Percentiles rank a stretch among this genome's conserved stretches.
These are phyloP conservation scores for Yarrowia sp. DNA, from an alignment of 805 yeast genomes.

Conservation along the genomic window DNA sequence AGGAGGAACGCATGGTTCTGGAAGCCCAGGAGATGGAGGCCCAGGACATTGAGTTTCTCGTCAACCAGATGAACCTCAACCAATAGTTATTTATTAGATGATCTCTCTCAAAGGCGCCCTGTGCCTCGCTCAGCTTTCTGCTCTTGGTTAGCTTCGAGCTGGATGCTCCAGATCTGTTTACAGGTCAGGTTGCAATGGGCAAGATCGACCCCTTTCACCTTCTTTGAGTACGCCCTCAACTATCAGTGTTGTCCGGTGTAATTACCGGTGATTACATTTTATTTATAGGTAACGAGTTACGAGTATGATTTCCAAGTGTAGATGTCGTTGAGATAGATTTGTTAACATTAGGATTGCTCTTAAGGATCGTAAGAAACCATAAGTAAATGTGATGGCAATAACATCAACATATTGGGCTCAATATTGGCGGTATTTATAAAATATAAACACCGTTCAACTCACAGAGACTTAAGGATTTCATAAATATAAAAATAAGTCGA, in stretches of 20 bases:
- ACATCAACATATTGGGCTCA: too few species aligned
- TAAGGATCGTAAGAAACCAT: too few species aligned
- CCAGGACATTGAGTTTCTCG: slow-evolving; percentile 12
- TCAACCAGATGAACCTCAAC: slow-evolving; percentile 17
- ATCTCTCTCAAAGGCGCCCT: neutral
- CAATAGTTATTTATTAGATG: neutral
- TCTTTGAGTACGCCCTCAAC: slow-evolving; percentile 27
- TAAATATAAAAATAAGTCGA: too few species aligned
- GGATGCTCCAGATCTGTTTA: neutral
- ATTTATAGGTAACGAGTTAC: slow-evolving; percentile 3
- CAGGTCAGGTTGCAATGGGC: slow-evolving; percentile 10
- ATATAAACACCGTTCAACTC: too few species aligned
- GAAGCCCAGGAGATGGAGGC: slow-evolving; percentile 21
- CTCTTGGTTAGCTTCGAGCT: slow-evolving; percentile 26
- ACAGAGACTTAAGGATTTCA: too few species aligned
- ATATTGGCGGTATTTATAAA: too few species aligned
- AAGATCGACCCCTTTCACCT: slow-evolving; percentile 23
- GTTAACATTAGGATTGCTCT: too few species aligned
- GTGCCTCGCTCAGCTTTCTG: slow-evolving; percentile 27
- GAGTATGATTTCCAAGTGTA: too few species aligned
- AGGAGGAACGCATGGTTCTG: slow-evolving; percentile 8
- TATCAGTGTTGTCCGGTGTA: slow-evolving; percentile 25
- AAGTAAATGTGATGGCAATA: too few species aligned
- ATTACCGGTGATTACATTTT: slow-evolving; percentile 25
- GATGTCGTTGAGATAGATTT: too few species aligned